Evolutionary conservation across 2,329 filamentous ascomycete genomes (phyloP).

Genomic region (Fusarium sororula): DNA sequence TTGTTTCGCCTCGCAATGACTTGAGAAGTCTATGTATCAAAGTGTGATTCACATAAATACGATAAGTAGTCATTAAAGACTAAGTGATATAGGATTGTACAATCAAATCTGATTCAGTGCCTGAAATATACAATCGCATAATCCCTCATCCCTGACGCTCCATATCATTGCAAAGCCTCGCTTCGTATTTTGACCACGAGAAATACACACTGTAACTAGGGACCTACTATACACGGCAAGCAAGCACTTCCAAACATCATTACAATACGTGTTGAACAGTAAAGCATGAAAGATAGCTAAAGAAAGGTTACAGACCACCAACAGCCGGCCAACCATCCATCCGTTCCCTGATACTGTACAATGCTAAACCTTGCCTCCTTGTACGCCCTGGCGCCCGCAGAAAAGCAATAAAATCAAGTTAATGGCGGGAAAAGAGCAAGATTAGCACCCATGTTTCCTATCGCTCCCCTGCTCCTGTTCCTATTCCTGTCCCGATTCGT

Average conservation of each 20-base stretch:
- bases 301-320: slow-evolving; percentile 18
- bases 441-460: background rate
- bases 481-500: background rate
- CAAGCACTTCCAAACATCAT: slow-evolving; percentile 1
- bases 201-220: background rate
- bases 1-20: background rate
- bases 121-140: background rate
- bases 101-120: background rate
- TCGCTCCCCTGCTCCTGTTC: slow-evolving; percentile 2
- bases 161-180: background rate
- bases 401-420: background rate
- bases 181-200: background rate
- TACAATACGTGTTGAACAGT: slow-evolving; percentile 23
- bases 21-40: background rate
- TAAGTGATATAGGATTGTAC: background rate
- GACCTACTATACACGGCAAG: background rate
- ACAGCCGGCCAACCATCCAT: slow-evolving; percentile 14
- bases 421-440: slow-evolving; percentile 1
- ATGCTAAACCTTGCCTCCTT: slow-evolving; percentile 21
- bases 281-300: slow-evolving; percentile 28
- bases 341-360: slow-evolving; percentile 28
- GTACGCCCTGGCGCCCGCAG: slow-evolving; percentile 29
- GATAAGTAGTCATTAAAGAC: background rate
- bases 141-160: background rate
- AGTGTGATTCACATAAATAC: background rate